Base-by-base conservation (phyloP, 2,329 filamentous ascomycete species). In the Beauveria rudraprayagi region DNA sequence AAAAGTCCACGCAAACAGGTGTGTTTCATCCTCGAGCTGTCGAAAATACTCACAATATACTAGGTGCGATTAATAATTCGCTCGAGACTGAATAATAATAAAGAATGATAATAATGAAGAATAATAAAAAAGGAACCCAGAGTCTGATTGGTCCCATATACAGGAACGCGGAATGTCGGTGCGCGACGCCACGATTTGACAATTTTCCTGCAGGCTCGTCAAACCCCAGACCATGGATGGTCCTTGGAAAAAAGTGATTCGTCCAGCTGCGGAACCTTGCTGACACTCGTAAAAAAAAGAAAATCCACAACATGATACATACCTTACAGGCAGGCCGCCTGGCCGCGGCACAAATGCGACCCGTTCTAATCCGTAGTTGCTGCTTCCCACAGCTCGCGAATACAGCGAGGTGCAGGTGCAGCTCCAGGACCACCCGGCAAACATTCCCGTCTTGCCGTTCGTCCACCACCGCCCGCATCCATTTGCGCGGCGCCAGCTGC, bases 1-100 rank as follows among this genome's bases (percentile, higher is more conserved):
- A 56, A 90, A 88, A 0, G 80, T 82, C 88, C 88, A 91, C 0
- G 86, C 83, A 5, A 5, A 90, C 73, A 0, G 81, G 78, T 1
- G 73, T 78, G 30, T 30, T 1, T 76, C 77, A 19, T 80, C 76
- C 1, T 71, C 67, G 0, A 76, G 68, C 57, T 70, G 68, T 62
- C 73, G 66, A 28, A 82, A 69, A 14, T 73, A 80, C 10, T 76
- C 70, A n/a, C 57, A 47, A 22, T 14, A 0, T 5, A 34, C 14
- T 34, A 34, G 3, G 10, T 34, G 30, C 30, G 30, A 4, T 11
- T 5, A 14, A 34, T 34, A 34, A 34, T 34, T 34, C 3, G 30
- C 11, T 34, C 30, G 30, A 34, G 1, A 34, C 3, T 14, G 34
- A 10, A 11, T 10, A 30, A 10, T 22, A 22, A 22, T 2, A 30